phyloP scores from a whole-genome alignment of 352 stramenopile genomes.

The Phytophthora pistaciae region DNA sequence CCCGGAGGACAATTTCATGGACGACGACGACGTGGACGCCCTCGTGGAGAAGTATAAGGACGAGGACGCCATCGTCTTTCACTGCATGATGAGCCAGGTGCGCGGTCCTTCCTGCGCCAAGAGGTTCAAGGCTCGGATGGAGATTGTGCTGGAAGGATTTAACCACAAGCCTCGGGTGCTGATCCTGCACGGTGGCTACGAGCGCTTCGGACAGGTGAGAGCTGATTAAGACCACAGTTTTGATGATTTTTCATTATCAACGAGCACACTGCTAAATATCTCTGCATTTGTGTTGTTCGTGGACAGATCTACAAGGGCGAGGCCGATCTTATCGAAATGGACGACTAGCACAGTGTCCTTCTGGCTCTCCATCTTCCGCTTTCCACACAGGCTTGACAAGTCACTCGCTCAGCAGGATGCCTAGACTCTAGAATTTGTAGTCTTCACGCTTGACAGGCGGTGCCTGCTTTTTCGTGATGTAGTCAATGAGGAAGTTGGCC shows the following conservation, averaged over 20 bases:
- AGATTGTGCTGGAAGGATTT: constrained; percentile 52
- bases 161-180: constrained; percentile 62
- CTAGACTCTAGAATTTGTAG: constrained; percentile 56
- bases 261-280: constrained; percentile 23
- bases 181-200: constrained; percentile 79
- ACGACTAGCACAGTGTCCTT: constrained; percentile 19
- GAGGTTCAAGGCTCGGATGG: constrained; percentile 76
- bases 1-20: constrained; percentile 80
- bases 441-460: constrained; percentile 55
- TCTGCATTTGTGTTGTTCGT: constrained; percentile 27
- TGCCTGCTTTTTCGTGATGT: constrained; percentile 84
- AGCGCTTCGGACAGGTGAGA: constrained; percentile 75
- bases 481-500: constrained; percentile 87
- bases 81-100: constrained; percentile 91
- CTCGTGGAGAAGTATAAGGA: constrained; percentile 75
- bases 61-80: constrained; percentile 78
- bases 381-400: not conserved
- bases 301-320: constrained; percentile 61
- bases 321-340: constrained; percentile 51
- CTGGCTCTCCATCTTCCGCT: not conserved
- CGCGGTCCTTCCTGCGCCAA: constrained; percentile 82
- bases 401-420: constrained; percentile 9
- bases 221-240: not conserved
- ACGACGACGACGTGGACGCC: constrained; percentile 84
- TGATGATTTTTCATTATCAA: not conserved